A percentile compares a stretch with the other conserved stretches of the same genome.
Evolutionary conservation across 352 stramenopile genomes (phyloP).

Genomic region (Achlya hypogyna): DNA sequence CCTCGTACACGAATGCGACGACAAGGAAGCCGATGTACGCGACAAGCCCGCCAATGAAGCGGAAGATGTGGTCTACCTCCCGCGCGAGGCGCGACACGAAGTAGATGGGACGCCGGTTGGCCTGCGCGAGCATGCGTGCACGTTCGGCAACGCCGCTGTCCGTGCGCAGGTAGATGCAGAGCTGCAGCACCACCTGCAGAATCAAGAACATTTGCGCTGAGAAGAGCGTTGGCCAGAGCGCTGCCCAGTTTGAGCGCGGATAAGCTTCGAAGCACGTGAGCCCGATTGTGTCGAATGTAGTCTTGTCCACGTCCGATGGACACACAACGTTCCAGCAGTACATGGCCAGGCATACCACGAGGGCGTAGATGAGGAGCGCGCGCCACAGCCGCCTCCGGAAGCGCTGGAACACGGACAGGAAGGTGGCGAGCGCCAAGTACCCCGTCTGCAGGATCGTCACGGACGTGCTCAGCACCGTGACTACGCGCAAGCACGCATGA

Average conservation of each 20-base stretch:
- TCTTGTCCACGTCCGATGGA: slow-evolving; percentile 22
- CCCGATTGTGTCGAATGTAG: slow-evolving; percentile 46
- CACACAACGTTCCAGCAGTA: slow-evolving; percentile 77
- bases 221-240: slow-evolving; percentile 76
- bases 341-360: slow-evolving; percentile 59
- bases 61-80: slow-evolving; percentile 72
- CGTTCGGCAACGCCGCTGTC: slow-evolving; percentile 58
- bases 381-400: slow-evolving; percentile 46
- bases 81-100: slow-evolving; percentile 53
- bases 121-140: slow-evolving; percentile 45
- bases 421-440: slow-evolving; percentile 57
- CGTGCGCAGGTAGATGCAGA: slow-evolving; percentile 79
- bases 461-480: slow-evolving; percentile 68
- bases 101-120: slow-evolving; percentile 17
- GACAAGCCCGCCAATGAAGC: slow-evolving; percentile 44
- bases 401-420: slow-evolving; percentile 15
- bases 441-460: slow-evolving; percentile 79
- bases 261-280: slow-evolving; percentile 54
- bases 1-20: slow-evolving; percentile 61
- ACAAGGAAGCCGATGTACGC: slow-evolving; percentile 71
- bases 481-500: too few species aligned
- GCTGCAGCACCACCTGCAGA: slow-evolving; percentile 79
- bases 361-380: slow-evolving; percentile 55
- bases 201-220: slow-evolving; percentile 76
- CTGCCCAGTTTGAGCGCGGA: slow-evolving; percentile 32